Percentiles rank a stretch among this genome's conserved stretches.
phyloP scores from a whole-genome alignment of 2,329 filamentous ascomycete species.

The Zymoseptoria passerinii region DNA sequence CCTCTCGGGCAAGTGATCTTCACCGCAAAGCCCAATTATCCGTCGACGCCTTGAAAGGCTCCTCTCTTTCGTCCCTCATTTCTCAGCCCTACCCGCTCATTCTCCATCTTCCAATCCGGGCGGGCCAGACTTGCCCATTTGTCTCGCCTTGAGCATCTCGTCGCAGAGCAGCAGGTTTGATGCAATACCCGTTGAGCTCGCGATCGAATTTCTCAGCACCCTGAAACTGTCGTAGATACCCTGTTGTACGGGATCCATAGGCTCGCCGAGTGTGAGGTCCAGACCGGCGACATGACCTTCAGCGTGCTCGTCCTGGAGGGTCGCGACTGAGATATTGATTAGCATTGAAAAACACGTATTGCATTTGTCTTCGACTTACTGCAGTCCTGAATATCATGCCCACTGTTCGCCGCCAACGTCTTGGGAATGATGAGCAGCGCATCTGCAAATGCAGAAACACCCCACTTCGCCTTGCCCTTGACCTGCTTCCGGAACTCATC shows the following conservation, averaged over 20 bases:
- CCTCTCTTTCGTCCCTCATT: too few species aligned
- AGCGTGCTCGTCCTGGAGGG: slow-evolving; percentile 73
- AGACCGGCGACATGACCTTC: slow-evolving; percentile 83
- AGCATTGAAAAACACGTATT: too few species aligned
- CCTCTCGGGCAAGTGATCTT: too few species aligned
- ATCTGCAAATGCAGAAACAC: slow-evolving; percentile 89
- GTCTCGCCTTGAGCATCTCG: slow-evolving; percentile 92
- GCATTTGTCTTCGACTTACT: slow-evolving; percentile 55
- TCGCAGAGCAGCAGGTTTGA: slow-evolving; percentile 93
- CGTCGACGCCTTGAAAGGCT: too few species aligned
- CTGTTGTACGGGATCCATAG: slow-evolving; percentile 89
- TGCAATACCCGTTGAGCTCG: slow-evolving; percentile 89
- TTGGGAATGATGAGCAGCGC: slow-evolving; percentile 93
- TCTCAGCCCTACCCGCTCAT: not conserved
- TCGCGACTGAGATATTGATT: slow-evolving; percentile 55
- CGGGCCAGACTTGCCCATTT: slow-evolving; percentile 58
- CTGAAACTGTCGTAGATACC: slow-evolving; percentile 96
- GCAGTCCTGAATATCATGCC: slow-evolving; percentile 93
- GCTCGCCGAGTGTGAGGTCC: slow-evolving; percentile 75
- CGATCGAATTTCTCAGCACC: slow-evolving; percentile 85
- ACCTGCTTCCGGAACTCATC: slow-evolving; percentile 81
- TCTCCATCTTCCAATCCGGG: slow-evolving; percentile 24
- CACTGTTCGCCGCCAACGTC: slow-evolving; percentile 90
- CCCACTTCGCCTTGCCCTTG: slow-evolving; percentile 97
- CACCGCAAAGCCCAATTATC: too few species aligned